Evolutionary conservation across 768 basidiomycete species (phyloP).

Genomic region (Psilocybe sp.): DNA sequence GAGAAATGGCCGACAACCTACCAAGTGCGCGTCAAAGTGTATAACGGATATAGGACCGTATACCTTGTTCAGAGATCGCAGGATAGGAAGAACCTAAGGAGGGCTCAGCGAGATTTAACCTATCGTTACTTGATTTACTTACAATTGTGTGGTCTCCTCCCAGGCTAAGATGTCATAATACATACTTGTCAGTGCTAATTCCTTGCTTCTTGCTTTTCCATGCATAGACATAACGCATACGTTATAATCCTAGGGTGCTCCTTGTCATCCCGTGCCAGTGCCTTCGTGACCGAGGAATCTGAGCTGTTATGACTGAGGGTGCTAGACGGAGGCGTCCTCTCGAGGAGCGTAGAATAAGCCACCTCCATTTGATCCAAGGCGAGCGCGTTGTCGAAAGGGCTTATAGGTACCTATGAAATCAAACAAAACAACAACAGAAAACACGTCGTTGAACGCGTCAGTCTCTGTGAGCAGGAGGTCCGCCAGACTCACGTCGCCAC

Average conservation of each 20-base stretch:
- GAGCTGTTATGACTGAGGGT: slow-evolving; percentile 33
- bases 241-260: slow-evolving; percentile 78
- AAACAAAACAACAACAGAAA: not conserved
- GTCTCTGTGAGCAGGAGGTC: not conserved
- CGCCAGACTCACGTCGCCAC: slow-evolving; percentile 68
- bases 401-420: slow-evolving; percentile 60
- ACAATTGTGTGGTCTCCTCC: slow-evolving; percentile 92
- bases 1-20: slow-evolving; percentile 19
- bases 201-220: not conserved
- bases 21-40: slow-evolving; percentile 72
- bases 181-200: too few species aligned
- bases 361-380: slow-evolving; percentile 87
- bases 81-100: slow-evolving; percentile 69
- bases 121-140: slow-evolving; percentile 14
- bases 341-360: slow-evolving; percentile 74
- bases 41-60: slow-evolving; percentile 84
- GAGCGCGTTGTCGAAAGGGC: slow-evolving; percentile 77
- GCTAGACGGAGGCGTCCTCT: slow-evolving; percentile 42
- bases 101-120: slow-evolving; percentile 46
- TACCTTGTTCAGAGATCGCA: slow-evolving; percentile 72
- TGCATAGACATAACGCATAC: slow-evolving; percentile 15
- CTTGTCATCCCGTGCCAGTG: slow-evolving; percentile 52
- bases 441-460: too few species aligned
- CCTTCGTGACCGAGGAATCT: slow-evolving; percentile 16
- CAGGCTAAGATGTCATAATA: slow-evolving; percentile 46